Conservation (phyloP, 164 flowering plant genomes). For the Warburgia ugandensis region DNA sequence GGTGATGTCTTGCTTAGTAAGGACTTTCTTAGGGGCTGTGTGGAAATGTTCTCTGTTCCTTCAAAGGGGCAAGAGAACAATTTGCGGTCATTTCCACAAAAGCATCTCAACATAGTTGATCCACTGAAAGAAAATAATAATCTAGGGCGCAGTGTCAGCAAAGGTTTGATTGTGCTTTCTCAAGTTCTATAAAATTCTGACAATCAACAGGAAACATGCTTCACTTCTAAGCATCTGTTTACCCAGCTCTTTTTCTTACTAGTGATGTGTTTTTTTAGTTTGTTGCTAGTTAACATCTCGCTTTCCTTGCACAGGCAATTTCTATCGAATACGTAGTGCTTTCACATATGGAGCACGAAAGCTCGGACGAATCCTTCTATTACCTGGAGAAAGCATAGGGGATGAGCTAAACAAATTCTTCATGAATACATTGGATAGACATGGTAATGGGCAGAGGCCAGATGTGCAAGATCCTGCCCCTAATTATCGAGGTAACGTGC, state of each 20-base stretch:
- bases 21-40: constrained; percentile 55
- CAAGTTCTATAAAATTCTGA: neutral
- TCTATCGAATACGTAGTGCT: constrained; percentile 69
- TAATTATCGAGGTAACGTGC: neutral
- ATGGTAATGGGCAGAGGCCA: constrained; percentile 26
- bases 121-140: constrained; percentile 77
- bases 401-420: constrained; percentile 47
- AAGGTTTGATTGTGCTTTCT: constrained; percentile 34
- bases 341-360: constrained; percentile 62
- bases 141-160: constrained; percentile 87
- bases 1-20: constrained; percentile 50
- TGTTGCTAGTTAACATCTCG: neutral
- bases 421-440: constrained; percentile 39
- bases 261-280: neutral
- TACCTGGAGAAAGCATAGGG: constrained; percentile 29
- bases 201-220: neutral
- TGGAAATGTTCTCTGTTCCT: constrained; percentile 51
- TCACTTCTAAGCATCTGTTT: neutral
- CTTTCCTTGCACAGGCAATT: constrained; percentile 41
- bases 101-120: constrained; percentile 85
- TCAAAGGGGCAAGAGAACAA: constrained; percentile 36
- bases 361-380: constrained; percentile 49
- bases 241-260: neutral
- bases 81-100: constrained; percentile 41
- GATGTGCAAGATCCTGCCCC: constrained; percentile 20